Conservation (phyloP, 1,284 basidiomycete species). For the Cutaneotrichosporon spelunceum region DNA sequence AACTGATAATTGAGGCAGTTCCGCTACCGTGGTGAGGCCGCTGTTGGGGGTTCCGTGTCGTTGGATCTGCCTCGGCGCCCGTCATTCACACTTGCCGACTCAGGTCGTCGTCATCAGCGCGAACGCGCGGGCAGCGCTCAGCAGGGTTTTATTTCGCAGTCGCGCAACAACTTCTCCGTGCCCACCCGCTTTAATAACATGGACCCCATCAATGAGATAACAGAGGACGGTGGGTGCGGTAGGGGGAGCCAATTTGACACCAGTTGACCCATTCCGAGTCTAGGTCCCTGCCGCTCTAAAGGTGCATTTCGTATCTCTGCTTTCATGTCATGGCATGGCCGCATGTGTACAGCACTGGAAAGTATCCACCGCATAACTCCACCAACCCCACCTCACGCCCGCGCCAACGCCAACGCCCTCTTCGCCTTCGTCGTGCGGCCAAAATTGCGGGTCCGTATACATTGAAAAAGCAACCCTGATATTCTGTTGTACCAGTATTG, state of each 20-base stretch:
- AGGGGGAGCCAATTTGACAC: background rate
- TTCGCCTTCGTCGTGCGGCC: too few species aligned
- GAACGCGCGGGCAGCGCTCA: background rate
- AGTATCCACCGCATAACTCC: too few species aligned
- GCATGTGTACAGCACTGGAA: too few species aligned
- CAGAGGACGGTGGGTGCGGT: background rate
- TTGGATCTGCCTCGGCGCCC: background rate
- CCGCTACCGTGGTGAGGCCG: background rate
- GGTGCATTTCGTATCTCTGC: too few species aligned
- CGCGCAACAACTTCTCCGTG: background rate
- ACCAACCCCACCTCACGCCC: too few species aligned
- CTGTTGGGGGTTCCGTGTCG: background rate
- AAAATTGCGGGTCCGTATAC: too few species aligned
- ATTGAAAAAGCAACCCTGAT: too few species aligned
- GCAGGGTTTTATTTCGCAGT: background rate
- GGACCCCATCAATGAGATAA: background rate
- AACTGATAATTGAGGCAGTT: conserved; percentile 11
- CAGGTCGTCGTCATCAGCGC: background rate
- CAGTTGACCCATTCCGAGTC: background rate
- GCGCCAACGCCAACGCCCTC: too few species aligned
- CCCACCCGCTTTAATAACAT: background rate
- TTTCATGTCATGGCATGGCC: too few species aligned
- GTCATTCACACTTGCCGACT: conserved; percentile 10
- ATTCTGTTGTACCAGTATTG: too few species aligned
- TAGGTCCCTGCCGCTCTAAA: background rate